A percentile compares a stretch with the other conserved stretches of the same genome.
These are phyloP conservation scores for Fusarium camptoceras DNA, from an alignment of 2,329 filamentous ascomycete genomes.

Conservation along the genomic window DNA sequence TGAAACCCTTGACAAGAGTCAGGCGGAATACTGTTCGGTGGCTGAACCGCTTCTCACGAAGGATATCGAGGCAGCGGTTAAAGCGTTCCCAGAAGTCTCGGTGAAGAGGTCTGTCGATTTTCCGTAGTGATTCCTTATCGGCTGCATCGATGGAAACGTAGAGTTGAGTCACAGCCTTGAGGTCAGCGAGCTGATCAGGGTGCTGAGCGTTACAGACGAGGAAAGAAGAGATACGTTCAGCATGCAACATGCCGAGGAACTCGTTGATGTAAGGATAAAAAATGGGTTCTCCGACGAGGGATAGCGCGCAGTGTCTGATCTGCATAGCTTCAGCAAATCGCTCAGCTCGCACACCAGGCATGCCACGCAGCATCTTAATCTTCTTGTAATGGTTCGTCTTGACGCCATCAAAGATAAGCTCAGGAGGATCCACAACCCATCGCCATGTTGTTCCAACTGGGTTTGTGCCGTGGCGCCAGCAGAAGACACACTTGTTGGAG, in stretches of 20 bases:
- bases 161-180: slow-evolving; percentile 90
- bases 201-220: slow-evolving; percentile 98
- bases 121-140: slow-evolving; percentile 86
- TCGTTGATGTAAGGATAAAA: slow-evolving; percentile 99
- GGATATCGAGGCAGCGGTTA: slow-evolving; percentile 87
- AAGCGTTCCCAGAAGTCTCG: slow-evolving; percentile 98
- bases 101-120: slow-evolving; percentile 92
- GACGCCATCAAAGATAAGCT: slow-evolving; percentile 89
- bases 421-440: slow-evolving; percentile 92
- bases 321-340: slow-evolving; percentile 92
- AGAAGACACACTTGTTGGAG: slow-evolving; percentile 99
- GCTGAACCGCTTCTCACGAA: slow-evolving; percentile 82
- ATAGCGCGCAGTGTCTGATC: slow-evolving; percentile 92
- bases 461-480: slow-evolving; percentile 98
- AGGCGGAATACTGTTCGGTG: slow-evolving; percentile 95
- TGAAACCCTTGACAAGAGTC: slow-evolving; percentile 97
- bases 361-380: slow-evolving; percentile 95
- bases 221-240: slow-evolving; percentile 90
- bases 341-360: slow-evolving; percentile 91
- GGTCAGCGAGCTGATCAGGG: slow-evolving; percentile 84
- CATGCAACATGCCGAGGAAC: slow-evolving; percentile 85
- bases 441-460: slow-evolving; percentile 97
- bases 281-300: slow-evolving; percentile 95
- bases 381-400: slow-evolving; percentile 95
- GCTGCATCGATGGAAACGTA: slow-evolving; percentile 97